These are phyloP conservation scores for Tricholoma saponaceum DNA, from an alignment of 768 basidiomycete species.

Conservation along the genomic window DNA sequence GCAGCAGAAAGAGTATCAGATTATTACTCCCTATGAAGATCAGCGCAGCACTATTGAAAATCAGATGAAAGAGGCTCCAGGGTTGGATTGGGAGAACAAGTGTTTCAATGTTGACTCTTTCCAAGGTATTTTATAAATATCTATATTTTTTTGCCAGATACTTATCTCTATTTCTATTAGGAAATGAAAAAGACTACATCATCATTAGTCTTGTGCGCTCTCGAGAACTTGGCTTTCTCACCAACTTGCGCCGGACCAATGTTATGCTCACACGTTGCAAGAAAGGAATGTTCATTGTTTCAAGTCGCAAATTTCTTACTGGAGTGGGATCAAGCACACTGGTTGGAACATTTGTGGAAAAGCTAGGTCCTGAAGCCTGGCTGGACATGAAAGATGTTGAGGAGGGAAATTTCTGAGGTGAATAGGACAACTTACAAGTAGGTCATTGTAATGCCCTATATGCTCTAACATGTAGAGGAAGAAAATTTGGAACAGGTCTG, in stretches of 20 bases:
- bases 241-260: constrained; percentile 67
- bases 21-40: constrained; percentile 81
- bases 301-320: constrained; percentile 57
- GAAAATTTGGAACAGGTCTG: constrained; percentile 3
- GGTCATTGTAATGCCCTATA: constrained; percentile 2
- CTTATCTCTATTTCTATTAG: constrained; percentile 31
- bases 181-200: constrained; percentile 80
- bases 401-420: constrained; percentile 25
- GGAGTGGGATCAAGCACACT: constrained; percentile 45
- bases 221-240: constrained; percentile 60
- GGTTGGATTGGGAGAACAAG: constrained; percentile 60
- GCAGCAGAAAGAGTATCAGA: constrained; percentile 44
- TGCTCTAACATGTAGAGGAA: constrained; percentile 10
- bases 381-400: constrained; percentile 34
- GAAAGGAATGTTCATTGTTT: constrained; percentile 71
- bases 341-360: constrained; percentile 37
- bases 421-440: background rate
- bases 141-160: constrained; percentile 6
- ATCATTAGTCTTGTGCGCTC: constrained; percentile 68
- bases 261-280: constrained; percentile 86
- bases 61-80: constrained; percentile 40
- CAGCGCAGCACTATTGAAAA: constrained; percentile 61
- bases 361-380: constrained; percentile 37
- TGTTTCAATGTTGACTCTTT: constrained; percentile 87
- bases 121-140: constrained; percentile 58